phyloP scores from a whole-genome alignment of 805 yeast genomes.

The Zygosaccharomyces siamensis region DNA sequence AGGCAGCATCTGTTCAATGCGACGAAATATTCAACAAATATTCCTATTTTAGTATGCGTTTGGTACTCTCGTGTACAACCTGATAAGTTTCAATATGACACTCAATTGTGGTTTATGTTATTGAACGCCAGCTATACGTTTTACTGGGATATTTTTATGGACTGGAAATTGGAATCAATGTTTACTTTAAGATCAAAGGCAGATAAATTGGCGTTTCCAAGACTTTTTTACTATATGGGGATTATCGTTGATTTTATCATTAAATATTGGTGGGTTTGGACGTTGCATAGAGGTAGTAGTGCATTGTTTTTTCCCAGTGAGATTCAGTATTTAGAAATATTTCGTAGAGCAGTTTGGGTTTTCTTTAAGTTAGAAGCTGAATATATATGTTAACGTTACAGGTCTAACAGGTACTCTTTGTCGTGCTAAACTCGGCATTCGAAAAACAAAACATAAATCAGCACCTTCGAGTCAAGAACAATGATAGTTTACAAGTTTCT shows the following conservation, averaged over 20 bases:
- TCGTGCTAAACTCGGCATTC: not conserved
- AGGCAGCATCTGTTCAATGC: constrained; percentile 62
- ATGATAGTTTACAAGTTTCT: not conserved
- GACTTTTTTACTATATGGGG: constrained; percentile 49
- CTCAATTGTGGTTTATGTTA: constrained; percentile 41
- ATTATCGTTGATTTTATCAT: constrained; percentile 56
- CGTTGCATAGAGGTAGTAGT: constrained; percentile 33
- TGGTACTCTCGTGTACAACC: constrained; percentile 22
- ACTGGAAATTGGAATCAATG: constrained; percentile 73
- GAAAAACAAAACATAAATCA: not conserved
- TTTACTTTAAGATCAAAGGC: constrained; percentile 15
- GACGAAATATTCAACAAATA: constrained; percentile 63
- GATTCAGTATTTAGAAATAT: constrained; percentile 67
- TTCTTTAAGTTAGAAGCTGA: constrained; percentile 81
- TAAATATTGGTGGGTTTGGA: constrained; percentile 74
- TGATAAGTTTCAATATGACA: constrained; percentile 11
- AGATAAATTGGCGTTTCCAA: constrained; percentile 15
- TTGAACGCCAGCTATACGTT: constrained; percentile 74
- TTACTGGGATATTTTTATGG: constrained; percentile 84
- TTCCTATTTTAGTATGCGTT: constrained; percentile 47
- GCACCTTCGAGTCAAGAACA: constrained; percentile 8
- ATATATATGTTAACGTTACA: constrained; percentile 27
- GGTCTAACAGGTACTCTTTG: not conserved
- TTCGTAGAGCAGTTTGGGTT: constrained; percentile 89
- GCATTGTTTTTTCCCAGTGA: constrained; percentile 48